Conservation (phyloP, 2,329 filamentous ascomycete genomes). For the Fusarium brachygibbosum region DNA sequence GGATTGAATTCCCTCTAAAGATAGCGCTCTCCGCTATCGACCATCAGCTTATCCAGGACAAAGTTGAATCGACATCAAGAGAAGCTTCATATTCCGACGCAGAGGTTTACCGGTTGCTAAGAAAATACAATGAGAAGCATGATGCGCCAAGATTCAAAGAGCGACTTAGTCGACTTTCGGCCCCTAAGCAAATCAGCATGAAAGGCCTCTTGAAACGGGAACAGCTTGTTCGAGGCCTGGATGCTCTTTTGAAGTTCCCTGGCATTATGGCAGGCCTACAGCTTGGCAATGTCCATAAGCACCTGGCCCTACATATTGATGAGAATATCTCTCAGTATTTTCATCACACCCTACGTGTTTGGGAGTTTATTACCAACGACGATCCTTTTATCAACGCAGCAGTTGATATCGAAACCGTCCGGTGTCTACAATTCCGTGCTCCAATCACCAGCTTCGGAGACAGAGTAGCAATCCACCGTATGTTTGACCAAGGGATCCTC, state of each 20-base stretch:
- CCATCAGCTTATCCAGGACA: not conserved
- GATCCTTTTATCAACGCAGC: not conserved
- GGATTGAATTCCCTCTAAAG: constrained; percentile 2
- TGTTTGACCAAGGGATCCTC: not conserved
- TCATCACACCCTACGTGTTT: not conserved
- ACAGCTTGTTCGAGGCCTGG: not conserved
- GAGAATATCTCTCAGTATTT: constrained; percentile 4
- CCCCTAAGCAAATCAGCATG: constrained; percentile 1
- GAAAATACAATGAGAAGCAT: not conserved
- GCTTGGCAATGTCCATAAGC: constrained; percentile 8
- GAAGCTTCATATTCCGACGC: constrained; percentile 8
- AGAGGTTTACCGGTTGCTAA: constrained; percentile 1
- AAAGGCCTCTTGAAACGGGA: constrained; percentile 1
- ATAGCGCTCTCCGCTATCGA: not conserved
- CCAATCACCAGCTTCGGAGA: not conserved
- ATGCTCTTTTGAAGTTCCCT: constrained; percentile 2
- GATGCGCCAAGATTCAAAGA: constrained; percentile 1
- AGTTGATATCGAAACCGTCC: constrained; percentile 5
- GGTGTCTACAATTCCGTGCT: constrained; percentile 1
- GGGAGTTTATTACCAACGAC: constrained; percentile 1
- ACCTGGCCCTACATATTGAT: constrained; percentile 9
- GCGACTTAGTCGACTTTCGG: not conserved
- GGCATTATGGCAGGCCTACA: not conserved
- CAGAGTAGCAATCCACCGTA: constrained; percentile 2
- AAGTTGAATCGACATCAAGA: constrained; percentile 4